Base-by-base conservation (phyloP, 208 protist species). In the Borovskyia barvae region DNA sequence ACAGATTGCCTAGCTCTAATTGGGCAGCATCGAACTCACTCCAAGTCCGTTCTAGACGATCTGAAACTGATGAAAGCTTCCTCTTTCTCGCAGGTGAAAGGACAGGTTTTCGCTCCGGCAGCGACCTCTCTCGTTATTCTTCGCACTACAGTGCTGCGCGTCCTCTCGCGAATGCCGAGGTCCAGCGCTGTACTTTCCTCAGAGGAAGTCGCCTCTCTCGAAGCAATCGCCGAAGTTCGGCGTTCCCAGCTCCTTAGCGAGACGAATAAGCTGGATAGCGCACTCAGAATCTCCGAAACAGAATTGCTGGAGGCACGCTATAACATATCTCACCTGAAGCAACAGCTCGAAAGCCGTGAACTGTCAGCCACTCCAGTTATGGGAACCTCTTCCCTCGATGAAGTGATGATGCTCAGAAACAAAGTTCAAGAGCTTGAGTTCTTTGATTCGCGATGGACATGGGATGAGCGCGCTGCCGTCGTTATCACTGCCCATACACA, bases 401-500 rank as follows among this genome's bases (percentile, higher is more conserved):
- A n/a, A n/a, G n/a, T n/a, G n/a, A n/a, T n/a, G n/a, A n/a, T n/a
- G n/a, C n/a, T n/a, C n/a, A n/a, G n/a, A n/a, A n/a, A 61, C 8
- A 65, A 51, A 22, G 53, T 68, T 1, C 37, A 46, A 25, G 69
- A 74, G 37, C 33, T 66, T 4, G 53, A 62, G 32, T n/a, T 11
- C 2, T 50, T 66, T 14, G 60, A 73, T 24, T 72, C 25, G 14
- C 50, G 41, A 2, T 42, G 39, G 39, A 26, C 17, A 5, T 74
- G 51, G 69, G 58, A 66, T 15, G 25, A 37, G 0, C 24, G 52
- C 15, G 45, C 50, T 4, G 42, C 50, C 9, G 17, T 59, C 24
- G 66, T 83, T 7, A 40, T 47, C 17, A 81, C 77, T n/a, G 72
- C 62, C 29, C 75, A 89, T 43, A 50, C 36, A 2, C 47, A 59